Conservation (phyloP, 1,284 basidiomycete species). For the Bjerkandera adusta region DNA sequence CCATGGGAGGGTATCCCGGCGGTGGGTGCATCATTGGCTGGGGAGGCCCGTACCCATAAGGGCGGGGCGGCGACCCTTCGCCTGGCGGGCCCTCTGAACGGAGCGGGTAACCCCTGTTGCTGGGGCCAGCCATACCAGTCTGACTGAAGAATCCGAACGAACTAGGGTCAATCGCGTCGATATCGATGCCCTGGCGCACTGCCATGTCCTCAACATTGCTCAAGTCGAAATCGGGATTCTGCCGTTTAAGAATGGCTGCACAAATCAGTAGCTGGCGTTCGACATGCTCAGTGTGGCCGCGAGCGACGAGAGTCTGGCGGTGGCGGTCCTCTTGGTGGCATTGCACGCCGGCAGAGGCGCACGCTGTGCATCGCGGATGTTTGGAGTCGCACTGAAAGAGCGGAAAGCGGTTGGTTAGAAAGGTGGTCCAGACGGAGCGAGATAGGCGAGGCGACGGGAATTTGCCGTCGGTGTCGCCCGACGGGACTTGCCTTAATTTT, state of each 20-base stretch:
- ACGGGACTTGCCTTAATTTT: conserved; percentile 90
- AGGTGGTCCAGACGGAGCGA: conserved; percentile 25
- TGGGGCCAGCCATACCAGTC: conserved; percentile 30
- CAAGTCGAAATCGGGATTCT: conserved; percentile 62
- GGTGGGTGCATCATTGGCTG: conserved; percentile 28
- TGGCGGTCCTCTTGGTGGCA: conserved; percentile 85
- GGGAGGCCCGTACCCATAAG: conserved; percentile 25
- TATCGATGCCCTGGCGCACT: conserved; percentile 63
- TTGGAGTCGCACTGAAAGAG: conserved; percentile 76
- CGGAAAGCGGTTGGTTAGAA: too few species aligned
- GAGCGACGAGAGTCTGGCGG: conserved; percentile 76
- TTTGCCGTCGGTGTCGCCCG: conserved; percentile 82
- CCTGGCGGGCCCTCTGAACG: conserved; percentile 29
- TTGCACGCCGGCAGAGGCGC: conserved; percentile 68
- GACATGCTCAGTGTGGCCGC: conserved; percentile 76
- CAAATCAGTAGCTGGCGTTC: conserved; percentile 75
- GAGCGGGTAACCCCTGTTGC: conserved; percentile 29
- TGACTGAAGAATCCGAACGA: conserved; percentile 33
- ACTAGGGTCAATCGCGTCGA: conserved; percentile 34
- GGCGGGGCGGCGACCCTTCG: conserved; percentile 31
- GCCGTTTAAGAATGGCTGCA: conserved; percentile 70
- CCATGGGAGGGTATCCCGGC: conserved; percentile 23
- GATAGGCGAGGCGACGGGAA: conserved; percentile 47
- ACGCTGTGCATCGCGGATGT: conserved; percentile 79
- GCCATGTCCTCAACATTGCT: conserved; percentile 63